These are phyloP conservation scores for Puccinellia tenuiflora DNA, from an alignment of 176 grass and related monocot species.

Conservation along the genomic window DNA sequence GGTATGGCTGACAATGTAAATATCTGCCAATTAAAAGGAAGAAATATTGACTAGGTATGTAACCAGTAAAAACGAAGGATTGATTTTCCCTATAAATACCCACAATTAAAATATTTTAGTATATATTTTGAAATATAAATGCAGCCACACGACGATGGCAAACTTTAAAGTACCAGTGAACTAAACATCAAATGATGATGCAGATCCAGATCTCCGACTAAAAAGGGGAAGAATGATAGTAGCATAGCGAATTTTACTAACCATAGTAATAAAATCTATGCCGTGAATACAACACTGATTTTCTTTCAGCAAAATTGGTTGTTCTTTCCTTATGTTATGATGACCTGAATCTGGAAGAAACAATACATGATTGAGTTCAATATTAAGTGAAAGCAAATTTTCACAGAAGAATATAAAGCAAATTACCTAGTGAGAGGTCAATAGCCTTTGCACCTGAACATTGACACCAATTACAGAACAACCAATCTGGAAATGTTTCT, in stretches of 20 bases:
- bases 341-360: conserved; percentile 43
- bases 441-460: conserved; percentile 25
- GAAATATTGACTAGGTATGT: background rate
- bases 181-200: background rate
- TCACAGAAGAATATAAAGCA: conserved; percentile 1
- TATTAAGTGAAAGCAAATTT: conserved; percentile 1
- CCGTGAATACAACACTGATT: conserved; percentile 61
- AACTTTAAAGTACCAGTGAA: background rate
- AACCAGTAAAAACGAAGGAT: background rate
- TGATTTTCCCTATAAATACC: background rate
- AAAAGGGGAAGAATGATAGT: conserved; percentile 7
- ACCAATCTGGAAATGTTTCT: conserved; percentile 73
- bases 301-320: conserved; percentile 24
- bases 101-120: background rate
- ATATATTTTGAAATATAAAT: background rate
- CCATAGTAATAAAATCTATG: conserved; percentile 86
- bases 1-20: conserved; percentile 94
- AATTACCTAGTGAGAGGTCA: conserved; percentile 25
- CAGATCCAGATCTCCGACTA: background rate
- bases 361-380: background rate
- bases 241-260: conserved; percentile 13
- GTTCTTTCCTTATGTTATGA: conserved; percentile 22
- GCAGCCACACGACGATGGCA: background rate
- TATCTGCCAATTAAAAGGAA: conserved; percentile 52
- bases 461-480: conserved; percentile 70